Percentiles rank a stretch among this genome's conserved stretches.
Evolutionary conservation across 139 green algal species (phyloP).

Genomic region (Chlorella sp.): DNA sequence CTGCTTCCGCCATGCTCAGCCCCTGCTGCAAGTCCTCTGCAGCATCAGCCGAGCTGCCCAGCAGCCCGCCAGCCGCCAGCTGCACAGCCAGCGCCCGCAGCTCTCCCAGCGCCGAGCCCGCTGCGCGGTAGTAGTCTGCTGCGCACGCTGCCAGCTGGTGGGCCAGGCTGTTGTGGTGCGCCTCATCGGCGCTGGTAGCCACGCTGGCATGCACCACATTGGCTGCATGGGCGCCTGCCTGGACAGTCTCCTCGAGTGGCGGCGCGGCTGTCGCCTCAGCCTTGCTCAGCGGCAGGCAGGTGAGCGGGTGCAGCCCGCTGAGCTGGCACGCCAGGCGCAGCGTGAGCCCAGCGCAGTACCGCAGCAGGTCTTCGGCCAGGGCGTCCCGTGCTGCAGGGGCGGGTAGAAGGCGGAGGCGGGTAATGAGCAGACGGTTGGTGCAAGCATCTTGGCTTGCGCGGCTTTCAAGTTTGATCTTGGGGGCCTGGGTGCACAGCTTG

Average conservation of each 20-base stretch:
- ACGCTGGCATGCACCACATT: background rate
- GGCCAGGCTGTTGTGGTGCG: background rate
- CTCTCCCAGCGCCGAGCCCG: background rate
- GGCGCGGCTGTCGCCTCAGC: background rate
- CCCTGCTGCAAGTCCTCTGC: background rate
- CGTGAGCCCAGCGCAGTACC: background rate
- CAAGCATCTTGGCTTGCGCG: no score
- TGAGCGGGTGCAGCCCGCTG: constrained; percentile 10
- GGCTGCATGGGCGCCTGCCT: background rate
- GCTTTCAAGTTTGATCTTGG: no score
- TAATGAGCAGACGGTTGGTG: no score
- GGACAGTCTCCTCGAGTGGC: no score
- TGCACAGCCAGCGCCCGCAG: constrained; percentile 13
- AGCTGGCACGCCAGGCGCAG: constrained; percentile 10
- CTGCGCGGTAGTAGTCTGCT: background rate
- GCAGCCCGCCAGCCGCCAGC: background rate
- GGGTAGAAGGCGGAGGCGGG: no score
- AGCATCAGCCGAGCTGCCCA: no score
- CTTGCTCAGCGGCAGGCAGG: background rate
- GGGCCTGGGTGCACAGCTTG: no score
- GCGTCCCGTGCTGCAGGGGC: no score
- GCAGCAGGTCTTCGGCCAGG: background rate
- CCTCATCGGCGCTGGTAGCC: background rate
- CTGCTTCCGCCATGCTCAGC: background rate
- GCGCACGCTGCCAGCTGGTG: background rate